phyloP scores from a whole-genome alignment of 768 basidiomycete species.

The Mycena latifolia region DNA sequence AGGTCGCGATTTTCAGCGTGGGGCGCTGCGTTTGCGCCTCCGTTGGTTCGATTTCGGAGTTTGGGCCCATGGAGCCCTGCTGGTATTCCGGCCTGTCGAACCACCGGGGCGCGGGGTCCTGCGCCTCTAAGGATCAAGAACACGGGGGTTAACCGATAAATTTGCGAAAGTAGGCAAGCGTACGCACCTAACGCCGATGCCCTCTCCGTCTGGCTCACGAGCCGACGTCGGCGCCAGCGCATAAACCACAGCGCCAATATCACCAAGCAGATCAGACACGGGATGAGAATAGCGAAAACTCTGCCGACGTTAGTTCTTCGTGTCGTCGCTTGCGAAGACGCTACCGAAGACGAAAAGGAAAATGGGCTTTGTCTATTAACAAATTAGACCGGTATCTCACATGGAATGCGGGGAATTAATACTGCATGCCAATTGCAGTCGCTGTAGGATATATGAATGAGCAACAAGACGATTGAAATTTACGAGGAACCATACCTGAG shows the following conservation, averaged over 20 bases:
- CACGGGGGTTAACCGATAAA: too few species aligned
- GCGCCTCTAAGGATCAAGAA: too few species aligned
- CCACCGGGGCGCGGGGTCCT: constrained; percentile 1
- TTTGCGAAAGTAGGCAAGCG: not conserved
- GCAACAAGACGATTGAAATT: too few species aligned
- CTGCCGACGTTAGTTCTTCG: not conserved
- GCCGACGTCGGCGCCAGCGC: constrained; percentile 1
- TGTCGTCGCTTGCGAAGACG: not conserved
- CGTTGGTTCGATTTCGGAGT: too few species aligned
- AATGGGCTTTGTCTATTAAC: too few species aligned
- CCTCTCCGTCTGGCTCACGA: not conserved
- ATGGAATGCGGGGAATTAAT: too few species aligned
- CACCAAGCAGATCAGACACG: constrained; percentile 2
- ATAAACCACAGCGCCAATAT: not conserved
- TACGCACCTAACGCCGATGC: constrained; percentile 5
- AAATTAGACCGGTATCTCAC: too few species aligned
- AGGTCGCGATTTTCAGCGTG: not conserved
- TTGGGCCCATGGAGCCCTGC: too few species aligned
- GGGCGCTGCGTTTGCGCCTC: not conserved
- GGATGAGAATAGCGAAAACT: constrained; percentile 9
- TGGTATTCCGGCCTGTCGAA: constrained; percentile 8
- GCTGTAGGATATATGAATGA: too few species aligned
- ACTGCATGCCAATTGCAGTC: too few species aligned
- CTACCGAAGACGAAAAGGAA: too few species aligned
- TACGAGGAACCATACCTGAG: too few species aligned